These are phyloP conservation scores for Sarcomyxa edulis DNA, from an alignment of 768 basidiomycete genomes.

Conservation along the genomic window DNA sequence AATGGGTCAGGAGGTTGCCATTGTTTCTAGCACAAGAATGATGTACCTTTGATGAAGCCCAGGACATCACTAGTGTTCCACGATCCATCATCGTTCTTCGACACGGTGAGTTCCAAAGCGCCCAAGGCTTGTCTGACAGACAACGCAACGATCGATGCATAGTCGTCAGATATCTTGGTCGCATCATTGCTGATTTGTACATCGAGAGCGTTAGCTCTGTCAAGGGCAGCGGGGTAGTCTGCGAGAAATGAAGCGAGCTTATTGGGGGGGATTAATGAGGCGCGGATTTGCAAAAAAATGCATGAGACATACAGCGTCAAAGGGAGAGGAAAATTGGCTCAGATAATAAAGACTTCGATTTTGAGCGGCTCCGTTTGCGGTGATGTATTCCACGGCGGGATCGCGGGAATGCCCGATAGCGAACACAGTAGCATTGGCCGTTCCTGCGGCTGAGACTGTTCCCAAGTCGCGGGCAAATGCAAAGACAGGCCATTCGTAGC, in stretches of 20 bases:
- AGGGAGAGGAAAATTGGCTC: constrained; percentile 32
- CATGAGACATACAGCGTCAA: constrained; percentile 25
- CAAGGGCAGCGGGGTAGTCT: constrained; percentile 39
- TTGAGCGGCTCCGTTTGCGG: constrained; percentile 33
- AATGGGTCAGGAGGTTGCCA: too few species aligned
- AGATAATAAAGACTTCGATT: constrained; percentile 39
- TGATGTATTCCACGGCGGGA: constrained; percentile 41
- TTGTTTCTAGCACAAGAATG: too few species aligned
- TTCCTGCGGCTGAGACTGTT: constrained; percentile 30
- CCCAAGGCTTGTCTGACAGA: constrained; percentile 51
- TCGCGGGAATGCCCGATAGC: constrained; percentile 46
- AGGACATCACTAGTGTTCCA: constrained; percentile 48
- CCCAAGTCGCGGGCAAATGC: constrained; percentile 56
- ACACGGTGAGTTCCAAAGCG: constrained; percentile 50
- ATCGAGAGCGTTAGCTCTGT: constrained; percentile 42
- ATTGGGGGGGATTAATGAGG: not conserved
- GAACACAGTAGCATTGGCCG: constrained; percentile 34
- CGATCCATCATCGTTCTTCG: constrained; percentile 37
- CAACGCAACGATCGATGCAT: constrained; percentile 44
- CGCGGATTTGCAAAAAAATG: not conserved
- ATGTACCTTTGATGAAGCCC: constrained; percentile 58
- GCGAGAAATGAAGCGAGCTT: constrained; percentile 37
- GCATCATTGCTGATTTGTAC: constrained; percentile 40
- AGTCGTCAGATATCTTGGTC: constrained; percentile 39
- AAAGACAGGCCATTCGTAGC: constrained; percentile 60